Conservation (phyloP, 163 green algal species). For the Scenedesmus sp. region DNA sequence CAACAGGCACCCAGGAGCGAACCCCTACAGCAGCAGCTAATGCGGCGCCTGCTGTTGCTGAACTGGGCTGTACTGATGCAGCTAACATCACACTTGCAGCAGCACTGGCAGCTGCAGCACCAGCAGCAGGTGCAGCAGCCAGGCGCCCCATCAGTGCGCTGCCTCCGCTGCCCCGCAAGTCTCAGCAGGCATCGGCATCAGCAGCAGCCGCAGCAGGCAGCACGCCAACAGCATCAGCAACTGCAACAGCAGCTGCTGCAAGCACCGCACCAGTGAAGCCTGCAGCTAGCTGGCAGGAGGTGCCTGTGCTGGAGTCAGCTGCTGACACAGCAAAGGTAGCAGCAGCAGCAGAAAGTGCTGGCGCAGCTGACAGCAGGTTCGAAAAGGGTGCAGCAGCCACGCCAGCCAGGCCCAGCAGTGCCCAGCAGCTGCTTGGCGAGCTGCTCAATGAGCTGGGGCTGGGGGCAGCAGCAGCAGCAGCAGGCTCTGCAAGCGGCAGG, state of each 20-base stretch:
- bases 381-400: too few species aligned
- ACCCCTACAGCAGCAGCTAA: not conserved
- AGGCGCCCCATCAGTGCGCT: not conserved
- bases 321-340: not conserved
- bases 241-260: not conserved
- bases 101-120: not conserved
- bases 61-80: not conserved
- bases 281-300: not conserved
- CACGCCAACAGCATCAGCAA: not conserved
- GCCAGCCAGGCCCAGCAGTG: not conserved
- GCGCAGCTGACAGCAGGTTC: not conserved
- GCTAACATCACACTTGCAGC: not conserved
- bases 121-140: not conserved
- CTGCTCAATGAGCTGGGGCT: not conserved
- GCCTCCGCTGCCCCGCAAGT: not conserved
- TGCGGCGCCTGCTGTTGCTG: not conserved
- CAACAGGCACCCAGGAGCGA: not conserved
- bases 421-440: not conserved
- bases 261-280: not conserved
- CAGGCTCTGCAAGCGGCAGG: not conserved
- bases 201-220: not conserved
- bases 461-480: not conserved
- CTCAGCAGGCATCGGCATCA: not conserved
- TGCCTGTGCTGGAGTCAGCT: not conserved
- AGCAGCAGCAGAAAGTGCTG: not conserved